These are phyloP conservation scores for Candida railenensis DNA, from an alignment of 805 yeast genomes.

Conservation along the genomic window DNA sequence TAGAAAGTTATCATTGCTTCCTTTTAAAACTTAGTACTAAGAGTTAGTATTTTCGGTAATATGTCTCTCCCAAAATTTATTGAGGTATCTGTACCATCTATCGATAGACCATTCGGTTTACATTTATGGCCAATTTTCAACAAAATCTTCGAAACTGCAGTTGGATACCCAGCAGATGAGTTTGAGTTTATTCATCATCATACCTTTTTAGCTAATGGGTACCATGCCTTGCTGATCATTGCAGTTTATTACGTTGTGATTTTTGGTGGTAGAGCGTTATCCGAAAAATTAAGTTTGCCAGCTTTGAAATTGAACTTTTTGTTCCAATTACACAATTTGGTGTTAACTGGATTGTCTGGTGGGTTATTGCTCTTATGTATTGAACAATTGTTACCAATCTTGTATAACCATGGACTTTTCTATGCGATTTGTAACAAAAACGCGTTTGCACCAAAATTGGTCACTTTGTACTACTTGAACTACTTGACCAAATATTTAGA, in stretches of 20 bases:
- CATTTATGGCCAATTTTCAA: constrained; percentile 70
- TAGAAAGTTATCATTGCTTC: background rate
- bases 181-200: constrained; percentile 66
- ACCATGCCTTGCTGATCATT: constrained; percentile 48
- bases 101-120: constrained; percentile 54
- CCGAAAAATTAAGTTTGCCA: constrained; percentile 49
- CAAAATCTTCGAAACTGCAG: constrained; percentile 39
- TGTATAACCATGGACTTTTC: constrained; percentile 71
- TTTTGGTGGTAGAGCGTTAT: constrained; percentile 71
- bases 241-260: constrained; percentile 39
- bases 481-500: constrained; percentile 88
- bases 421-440: constrained; percentile 76
- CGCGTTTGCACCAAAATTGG: constrained; percentile 83
- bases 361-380: constrained; percentile 63
- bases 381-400: constrained; percentile 84
- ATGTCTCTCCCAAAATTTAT: constrained; percentile 13
- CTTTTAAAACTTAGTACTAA: background rate
- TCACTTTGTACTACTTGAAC: constrained; percentile 84
- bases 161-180: constrained; percentile 60
- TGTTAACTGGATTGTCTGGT: constrained; percentile 69
- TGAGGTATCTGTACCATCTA: constrained; percentile 30
- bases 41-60: background rate
- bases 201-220: constrained; percentile 66
- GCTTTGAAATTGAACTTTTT: constrained; percentile 73
- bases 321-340: constrained; percentile 83